A percentile compares a stretch with the other conserved stretches of the same genome.
These are phyloP conservation scores for Colletotrichum sp. DNA, from an alignment of 2,329 filamentous ascomycete species.

Conservation along the genomic window DNA sequence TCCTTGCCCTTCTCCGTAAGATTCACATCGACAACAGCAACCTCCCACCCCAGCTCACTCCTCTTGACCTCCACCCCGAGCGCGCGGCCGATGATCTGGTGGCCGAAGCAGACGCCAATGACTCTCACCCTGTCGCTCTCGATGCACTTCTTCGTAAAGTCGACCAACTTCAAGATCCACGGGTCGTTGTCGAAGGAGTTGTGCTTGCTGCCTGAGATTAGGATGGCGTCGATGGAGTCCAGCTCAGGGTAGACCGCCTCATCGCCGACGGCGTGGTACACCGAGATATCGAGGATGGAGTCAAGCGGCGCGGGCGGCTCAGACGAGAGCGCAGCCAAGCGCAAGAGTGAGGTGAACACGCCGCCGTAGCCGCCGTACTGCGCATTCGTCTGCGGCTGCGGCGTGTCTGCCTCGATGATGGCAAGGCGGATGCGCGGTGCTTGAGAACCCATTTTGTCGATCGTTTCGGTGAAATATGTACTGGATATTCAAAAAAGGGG, in stretches of 20 bases:
- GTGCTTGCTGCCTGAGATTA: slow-evolving; percentile 79
- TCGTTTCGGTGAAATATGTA: neutral
- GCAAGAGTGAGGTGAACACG: slow-evolving; percentile 68
- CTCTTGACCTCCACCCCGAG: slow-evolving; percentile 70
- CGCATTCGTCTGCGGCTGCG: slow-evolving; percentile 65
- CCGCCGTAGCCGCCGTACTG: slow-evolving; percentile 77
- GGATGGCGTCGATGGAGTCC: slow-evolving; percentile 78
- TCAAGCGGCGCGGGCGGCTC: slow-evolving; percentile 43
- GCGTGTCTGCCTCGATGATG: slow-evolving; percentile 87
- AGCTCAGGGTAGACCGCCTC: slow-evolving; percentile 73
- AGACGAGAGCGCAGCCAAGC: slow-evolving; percentile 55
- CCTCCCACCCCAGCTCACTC: slow-evolving; percentile 78
- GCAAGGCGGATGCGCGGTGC: slow-evolving; percentile 74
- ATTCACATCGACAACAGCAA: slow-evolving; percentile 73
- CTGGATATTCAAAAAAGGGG: neutral
- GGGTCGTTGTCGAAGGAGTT: slow-evolving; percentile 75
- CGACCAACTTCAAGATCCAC: slow-evolving; percentile 79
- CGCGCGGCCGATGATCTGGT: slow-evolving; percentile 82
- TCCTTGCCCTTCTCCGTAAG: slow-evolving; percentile 74
- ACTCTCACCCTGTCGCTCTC: slow-evolving; percentile 67
- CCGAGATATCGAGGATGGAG: slow-evolving; percentile 61
- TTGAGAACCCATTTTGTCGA: slow-evolving; percentile 20
- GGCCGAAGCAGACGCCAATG: slow-evolving; percentile 87
- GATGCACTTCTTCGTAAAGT: slow-evolving; percentile 67
- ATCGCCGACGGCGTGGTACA: slow-evolving; percentile 73